Evolutionary conservation across 768 basidiomycete species (phyloP), one percentile per base, ranked within the genome.

Genomic region (Obba rivulosa): DNA sequence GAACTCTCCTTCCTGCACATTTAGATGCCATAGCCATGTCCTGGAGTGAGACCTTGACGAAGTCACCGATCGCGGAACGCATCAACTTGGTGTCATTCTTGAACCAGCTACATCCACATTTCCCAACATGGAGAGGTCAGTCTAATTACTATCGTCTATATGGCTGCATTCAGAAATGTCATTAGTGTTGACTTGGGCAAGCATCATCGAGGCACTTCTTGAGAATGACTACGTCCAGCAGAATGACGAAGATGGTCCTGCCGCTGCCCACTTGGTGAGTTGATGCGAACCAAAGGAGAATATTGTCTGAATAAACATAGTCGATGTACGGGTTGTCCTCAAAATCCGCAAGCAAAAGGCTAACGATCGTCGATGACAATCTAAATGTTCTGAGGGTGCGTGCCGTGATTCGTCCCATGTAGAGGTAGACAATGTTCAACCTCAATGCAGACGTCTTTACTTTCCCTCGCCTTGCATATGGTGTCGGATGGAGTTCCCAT

Each of bases 71-170:
- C 11, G 50, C 69, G 1, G 84, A 86, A 44, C 77, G 83, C 14
- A 65, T 77, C 28, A 76, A 71, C 43, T 69, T 89, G 10, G 68
- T 80, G 14, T 69, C 74, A 8, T 89, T 88, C 64, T 67, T 88
- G 16, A 72, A 79, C 24, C 84, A 83, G 56, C 71, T 90, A 23
- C 79, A 72, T n/a, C 71, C 83, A 0, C 76, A 85, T 64, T 83
- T 87, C 62, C 75, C 83, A 16, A 62, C 54, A 13, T 89, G 87
- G 87, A 70, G 71, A 75, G 72, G 86, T 85, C 54, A 44, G 63
- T 46, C 4, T 18, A 21, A n/a, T 31, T 13, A 4, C 14, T 28
- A 16, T 41, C 14, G n/a, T 22, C 34, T 4, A 35, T 11, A 8
- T 14, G 8, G 21, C 42, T 39, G 14, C 34, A 38, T 22, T 31